These are phyloP conservation scores for Termitomyces sp. DNA, from an alignment of 1,284 basidiomycete genomes.

Conservation along the genomic window DNA sequence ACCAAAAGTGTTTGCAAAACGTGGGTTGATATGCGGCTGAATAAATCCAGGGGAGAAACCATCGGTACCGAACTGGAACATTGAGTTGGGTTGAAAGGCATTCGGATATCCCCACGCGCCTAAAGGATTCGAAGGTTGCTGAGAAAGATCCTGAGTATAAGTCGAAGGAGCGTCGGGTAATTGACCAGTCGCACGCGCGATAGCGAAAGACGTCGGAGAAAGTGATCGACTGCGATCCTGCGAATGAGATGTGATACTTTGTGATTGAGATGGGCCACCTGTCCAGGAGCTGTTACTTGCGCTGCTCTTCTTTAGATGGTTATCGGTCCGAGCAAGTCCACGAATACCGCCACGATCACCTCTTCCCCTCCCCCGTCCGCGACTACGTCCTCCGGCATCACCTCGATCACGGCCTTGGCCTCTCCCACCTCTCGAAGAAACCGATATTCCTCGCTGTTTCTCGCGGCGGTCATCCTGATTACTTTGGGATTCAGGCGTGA, in stretches of 20 bases:
- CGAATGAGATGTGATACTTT: not conserved
- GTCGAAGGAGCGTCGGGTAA: constrained; percentile 23
- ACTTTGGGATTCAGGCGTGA: constrained; percentile 6
- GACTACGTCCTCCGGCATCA: constrained; percentile 21
- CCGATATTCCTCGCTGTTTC: constrained; percentile 2
- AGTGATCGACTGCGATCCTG: constrained; percentile 29
- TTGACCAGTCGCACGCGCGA: constrained; percentile 43
- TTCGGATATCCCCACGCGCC: constrained; percentile 19
- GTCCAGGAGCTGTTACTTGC: constrained; percentile 9
- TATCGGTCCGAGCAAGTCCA: constrained; percentile 20
- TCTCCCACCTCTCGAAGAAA: constrained; percentile 24
- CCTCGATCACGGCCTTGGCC: constrained; percentile 23
- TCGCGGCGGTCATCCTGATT: constrained; percentile 1
- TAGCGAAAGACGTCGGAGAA: constrained; percentile 44
- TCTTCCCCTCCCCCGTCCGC: constrained; percentile 24
- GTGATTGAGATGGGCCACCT: not conserved
- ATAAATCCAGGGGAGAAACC: constrained; percentile 40
- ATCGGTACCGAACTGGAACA: constrained; percentile 19
- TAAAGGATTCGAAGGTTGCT: not conserved
- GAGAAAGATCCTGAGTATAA: constrained; percentile 5
- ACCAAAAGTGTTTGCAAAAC: constrained; percentile 58
- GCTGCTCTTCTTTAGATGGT: constrained; percentile 6
- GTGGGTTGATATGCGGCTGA: constrained; percentile 80
- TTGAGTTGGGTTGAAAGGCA: constrained; percentile 13
- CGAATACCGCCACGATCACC: constrained; percentile 15